phyloP scores from a whole-genome alignment of 331 rosid genomes.

The Arachis monticola region DNA sequence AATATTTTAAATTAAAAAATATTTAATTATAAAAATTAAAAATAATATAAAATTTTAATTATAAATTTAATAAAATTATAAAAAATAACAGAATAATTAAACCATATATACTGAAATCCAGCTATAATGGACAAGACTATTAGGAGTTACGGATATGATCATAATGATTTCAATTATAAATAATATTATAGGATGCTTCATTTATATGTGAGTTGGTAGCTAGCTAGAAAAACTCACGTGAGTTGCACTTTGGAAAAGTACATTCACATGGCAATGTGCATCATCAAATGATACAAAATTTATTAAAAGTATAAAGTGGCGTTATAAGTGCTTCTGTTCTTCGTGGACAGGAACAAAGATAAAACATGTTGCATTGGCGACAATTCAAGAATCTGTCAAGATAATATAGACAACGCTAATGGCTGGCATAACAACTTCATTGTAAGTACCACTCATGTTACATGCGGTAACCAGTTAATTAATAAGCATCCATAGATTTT shows the following conservation, averaged over 20 bases:
- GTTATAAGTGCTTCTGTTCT: constrained; percentile 62
- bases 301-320: constrained; percentile 64
- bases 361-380: constrained; percentile 42
- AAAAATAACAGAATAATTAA: too few species aligned
- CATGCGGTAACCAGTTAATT: constrained; percentile 15
- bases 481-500: too few species aligned
- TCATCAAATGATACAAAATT: constrained; percentile 65
- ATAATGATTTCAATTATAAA: not conserved
- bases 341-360: constrained; percentile 45
- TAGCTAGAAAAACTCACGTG: constrained; percentile 85
- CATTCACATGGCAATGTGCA: constrained; percentile 88
- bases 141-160: too few species aligned
- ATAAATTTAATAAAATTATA: too few species aligned
- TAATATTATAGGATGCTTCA: constrained; percentile 46
- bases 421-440: constrained; percentile 11
- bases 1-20: too few species aligned
- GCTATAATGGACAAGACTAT: too few species aligned
- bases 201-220: constrained; percentile 61
- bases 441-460: not conserved
- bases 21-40: too few species aligned
- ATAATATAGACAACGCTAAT: constrained; percentile 28
- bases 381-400: constrained; percentile 53
- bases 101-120: too few species aligned
- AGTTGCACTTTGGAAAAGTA: constrained; percentile 88
- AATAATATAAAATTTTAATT: too few species aligned